Evolutionary conservation across 2,329 filamentous ascomycete species (phyloP).

Genomic region (Sarocladium brachiariae): DNA sequence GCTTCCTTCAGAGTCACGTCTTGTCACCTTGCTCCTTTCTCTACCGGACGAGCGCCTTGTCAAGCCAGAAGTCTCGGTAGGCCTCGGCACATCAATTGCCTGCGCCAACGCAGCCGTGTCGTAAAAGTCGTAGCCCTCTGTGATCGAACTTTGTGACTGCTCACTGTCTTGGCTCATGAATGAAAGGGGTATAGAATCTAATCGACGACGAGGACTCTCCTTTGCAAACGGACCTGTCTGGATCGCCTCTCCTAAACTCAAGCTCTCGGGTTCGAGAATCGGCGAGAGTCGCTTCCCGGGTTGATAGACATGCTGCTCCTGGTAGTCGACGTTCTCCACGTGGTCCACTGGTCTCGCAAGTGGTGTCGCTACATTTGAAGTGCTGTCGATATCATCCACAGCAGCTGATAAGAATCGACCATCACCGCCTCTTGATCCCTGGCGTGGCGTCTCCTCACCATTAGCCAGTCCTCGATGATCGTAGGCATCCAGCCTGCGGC

Average conservation of each 20-base stretch:
- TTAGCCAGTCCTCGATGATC: conserved; percentile 13
- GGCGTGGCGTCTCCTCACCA: conserved; percentile 32
- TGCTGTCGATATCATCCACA: conserved; percentile 47
- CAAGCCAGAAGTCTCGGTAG: neutral
- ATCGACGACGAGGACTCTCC: conserved; percentile 33
- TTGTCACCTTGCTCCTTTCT: conserved; percentile 18
- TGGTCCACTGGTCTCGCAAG: conserved; percentile 45
- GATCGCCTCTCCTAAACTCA: conserved; percentile 33
- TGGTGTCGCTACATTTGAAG: conserved; percentile 55
- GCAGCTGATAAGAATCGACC: neutral
- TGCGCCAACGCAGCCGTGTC: conserved; percentile 47
- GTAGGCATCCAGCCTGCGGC: neutral
- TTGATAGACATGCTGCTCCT: conserved; percentile 21
- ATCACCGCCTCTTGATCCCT: conserved; percentile 25
- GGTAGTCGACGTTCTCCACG: conserved; percentile 19
- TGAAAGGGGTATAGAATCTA: conserved; percentile 45
- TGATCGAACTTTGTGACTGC: conserved; percentile 40
- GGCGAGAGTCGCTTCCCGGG: conserved; percentile 36
- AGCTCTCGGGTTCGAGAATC: conserved; percentile 42
- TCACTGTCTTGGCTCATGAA: conserved; percentile 44
- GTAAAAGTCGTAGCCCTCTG: conserved; percentile 61
- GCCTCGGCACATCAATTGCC: conserved; percentile 44
- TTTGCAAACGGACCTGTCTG: conserved; percentile 21
- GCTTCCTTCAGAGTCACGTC: conserved; percentile 54
- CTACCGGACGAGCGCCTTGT: neutral